Evolutionary conservation across 2,329 filamentous ascomycete species (phyloP).

Genomic region (Cladophialophora immunda): DNA sequence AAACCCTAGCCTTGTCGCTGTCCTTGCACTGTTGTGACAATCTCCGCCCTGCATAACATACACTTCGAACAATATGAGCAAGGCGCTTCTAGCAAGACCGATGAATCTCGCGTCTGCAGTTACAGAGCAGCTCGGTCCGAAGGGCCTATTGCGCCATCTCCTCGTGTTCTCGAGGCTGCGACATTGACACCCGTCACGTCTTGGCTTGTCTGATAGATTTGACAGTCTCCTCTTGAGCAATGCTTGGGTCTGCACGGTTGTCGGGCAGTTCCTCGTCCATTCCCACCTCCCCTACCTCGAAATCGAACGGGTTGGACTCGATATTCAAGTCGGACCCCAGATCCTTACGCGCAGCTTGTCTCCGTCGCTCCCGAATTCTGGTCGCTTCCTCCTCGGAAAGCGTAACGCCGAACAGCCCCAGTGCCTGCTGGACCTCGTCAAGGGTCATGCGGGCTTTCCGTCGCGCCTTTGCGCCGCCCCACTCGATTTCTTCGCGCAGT

Average conservation of each 20-base stretch:
- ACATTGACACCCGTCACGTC: background rate
- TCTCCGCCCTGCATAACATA: too few species aligned
- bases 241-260: background rate
- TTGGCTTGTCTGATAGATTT: background rate
- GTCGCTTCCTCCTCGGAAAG: slow-evolving; percentile 14
- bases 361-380: background rate
- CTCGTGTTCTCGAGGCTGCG: background rate
- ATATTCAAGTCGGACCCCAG: slow-evolving; percentile 3
- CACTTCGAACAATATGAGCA: too few species aligned
- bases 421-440: slow-evolving; percentile 25
- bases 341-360: background rate
- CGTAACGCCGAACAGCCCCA: slow-evolving; percentile 22
- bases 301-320: slow-evolving; percentile 9
- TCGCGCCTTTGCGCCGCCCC: slow-evolving; percentile 31
- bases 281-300: background rate
- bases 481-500: slow-evolving; percentile 26
- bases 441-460: slow-evolving; percentile 30
- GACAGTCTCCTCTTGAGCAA: background rate
- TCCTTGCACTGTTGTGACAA: background rate
- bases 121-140: background rate
- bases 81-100: background rate
- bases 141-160: background rate
- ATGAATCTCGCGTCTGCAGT: background rate
- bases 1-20: slow-evolving; percentile 4
- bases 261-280: slow-evolving; percentile 7